phyloP scores from a whole-genome alignment of 2,329 filamentous ascomycete species.

The Colletotrichum theobromicola region DNA sequence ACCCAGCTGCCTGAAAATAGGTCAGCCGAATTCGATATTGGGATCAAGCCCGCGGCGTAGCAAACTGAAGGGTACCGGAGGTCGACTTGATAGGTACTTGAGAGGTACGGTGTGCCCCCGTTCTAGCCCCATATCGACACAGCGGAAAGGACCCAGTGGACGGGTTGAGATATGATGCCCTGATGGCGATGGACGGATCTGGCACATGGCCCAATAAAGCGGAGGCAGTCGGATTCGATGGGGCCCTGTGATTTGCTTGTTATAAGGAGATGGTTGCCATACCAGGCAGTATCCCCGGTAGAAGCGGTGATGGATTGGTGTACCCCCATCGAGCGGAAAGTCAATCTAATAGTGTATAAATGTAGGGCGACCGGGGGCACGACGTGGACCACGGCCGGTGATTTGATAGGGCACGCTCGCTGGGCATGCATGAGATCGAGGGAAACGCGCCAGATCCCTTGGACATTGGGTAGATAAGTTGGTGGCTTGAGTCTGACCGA shows the following conservation, averaged over 20 bases:
- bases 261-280: background rate
- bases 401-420: background rate
- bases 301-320: background rate
- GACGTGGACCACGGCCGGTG: background rate
- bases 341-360: conserved; percentile 1
- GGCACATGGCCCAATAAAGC: conserved; percentile 7
- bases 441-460: conserved; percentile 3
- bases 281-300: conserved; percentile 1
- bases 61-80: background rate
- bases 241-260: background rate
- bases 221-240: background rate
- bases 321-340: conserved; percentile 5
- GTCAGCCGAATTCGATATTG: background rate
- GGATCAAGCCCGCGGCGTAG: background rate
- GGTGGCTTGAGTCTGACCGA: background rate
- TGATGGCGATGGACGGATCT: conserved; percentile 12
- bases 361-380: background rate
- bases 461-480: background rate
- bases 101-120: background rate
- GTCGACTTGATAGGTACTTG: background rate
- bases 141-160: conserved; percentile 14
- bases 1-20: background rate
- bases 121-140: conserved; percentile 1
- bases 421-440: conserved; percentile 19
- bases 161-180: conserved; percentile 18